Conservation (phyloP, 2,329 filamentous ascomycete genomes). For the Huntiella omanensis region DNA sequence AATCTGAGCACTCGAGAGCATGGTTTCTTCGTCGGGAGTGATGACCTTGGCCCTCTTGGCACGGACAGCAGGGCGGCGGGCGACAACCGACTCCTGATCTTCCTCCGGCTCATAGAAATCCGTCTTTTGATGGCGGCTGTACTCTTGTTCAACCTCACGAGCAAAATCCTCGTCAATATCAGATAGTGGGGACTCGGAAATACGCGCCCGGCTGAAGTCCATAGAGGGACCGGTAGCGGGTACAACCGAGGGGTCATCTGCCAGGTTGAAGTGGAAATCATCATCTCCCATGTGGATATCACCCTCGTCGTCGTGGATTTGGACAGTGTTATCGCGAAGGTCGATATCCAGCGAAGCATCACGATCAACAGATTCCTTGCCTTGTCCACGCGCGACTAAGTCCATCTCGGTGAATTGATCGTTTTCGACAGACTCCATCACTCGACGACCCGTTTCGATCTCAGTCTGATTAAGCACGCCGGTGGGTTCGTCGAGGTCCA, state of each 20-base stretch:
- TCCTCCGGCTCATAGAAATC: constrained; percentile 44
- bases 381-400: constrained; percentile 30
- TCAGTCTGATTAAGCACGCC: constrained; percentile 32
- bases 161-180: constrained; percentile 48
- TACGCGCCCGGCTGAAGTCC: constrained; percentile 36
- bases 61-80: constrained; percentile 52
- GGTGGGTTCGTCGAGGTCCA: constrained; percentile 50
- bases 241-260: constrained; percentile 37
- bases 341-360: constrained; percentile 37
- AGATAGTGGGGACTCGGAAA: constrained; percentile 51
- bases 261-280: constrained; percentile 44
- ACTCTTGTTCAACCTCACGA: constrained; percentile 39
- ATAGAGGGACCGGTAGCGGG: constrained; percentile 23
- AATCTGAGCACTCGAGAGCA: constrained; percentile 58
- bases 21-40: constrained; percentile 61
- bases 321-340: constrained; percentile 34
- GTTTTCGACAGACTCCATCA: constrained; percentile 47
- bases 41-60: constrained; percentile 63
- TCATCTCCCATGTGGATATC: constrained; percentile 41
- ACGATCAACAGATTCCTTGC: constrained; percentile 32
- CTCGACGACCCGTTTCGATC: constrained; percentile 82
- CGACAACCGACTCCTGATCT: constrained; percentile 36
- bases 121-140: constrained; percentile 28
- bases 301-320: constrained; percentile 44
- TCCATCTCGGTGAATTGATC: constrained; percentile 50